Evolutionary conservation across 2,329 filamentous ascomycete species (phyloP).

Genomic region (Penicillium verrucosum): DNA sequence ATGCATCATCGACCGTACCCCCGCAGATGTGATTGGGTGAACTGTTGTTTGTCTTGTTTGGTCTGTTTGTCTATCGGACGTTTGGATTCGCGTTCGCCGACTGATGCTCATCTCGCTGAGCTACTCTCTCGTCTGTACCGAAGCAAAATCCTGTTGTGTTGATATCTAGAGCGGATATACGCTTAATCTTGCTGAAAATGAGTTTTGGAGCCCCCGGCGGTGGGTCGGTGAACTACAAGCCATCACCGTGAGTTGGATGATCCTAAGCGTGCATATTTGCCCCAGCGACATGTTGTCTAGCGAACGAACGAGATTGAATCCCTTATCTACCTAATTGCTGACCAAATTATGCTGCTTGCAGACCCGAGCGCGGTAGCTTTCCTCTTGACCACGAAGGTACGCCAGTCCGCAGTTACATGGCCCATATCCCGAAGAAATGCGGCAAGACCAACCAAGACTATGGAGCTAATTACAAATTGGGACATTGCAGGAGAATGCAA

Average conservation of each 20-base stretch:
- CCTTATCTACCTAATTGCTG: slow-evolving; percentile 1
- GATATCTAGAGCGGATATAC: background rate
- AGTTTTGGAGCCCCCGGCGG: slow-evolving; percentile 71
- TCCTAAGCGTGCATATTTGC: background rate
- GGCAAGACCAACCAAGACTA: background rate
- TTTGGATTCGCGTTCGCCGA: background rate
- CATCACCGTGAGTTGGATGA: slow-evolving; percentile 58
- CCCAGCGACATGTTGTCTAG: background rate
- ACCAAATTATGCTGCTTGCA: slow-evolving; percentile 34
- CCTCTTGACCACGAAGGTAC: slow-evolving; percentile 89
- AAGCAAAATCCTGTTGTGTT: background rate
- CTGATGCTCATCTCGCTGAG: background rate
- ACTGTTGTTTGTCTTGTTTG: slow-evolving; percentile 30
- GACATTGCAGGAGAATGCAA: slow-evolving; percentile 76
- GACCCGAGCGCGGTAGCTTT: slow-evolving; percentile 88
- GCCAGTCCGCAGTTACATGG: background rate
- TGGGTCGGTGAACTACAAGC: slow-evolving; percentile 61
- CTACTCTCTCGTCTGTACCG: background rate
- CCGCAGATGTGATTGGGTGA: slow-evolving; percentile 14
- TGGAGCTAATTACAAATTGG: background rate
- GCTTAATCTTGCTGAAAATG: slow-evolving; percentile 25
- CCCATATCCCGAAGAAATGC: background rate
- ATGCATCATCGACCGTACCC: slow-evolving; percentile 8
- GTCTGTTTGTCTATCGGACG: slow-evolving; percentile 26
- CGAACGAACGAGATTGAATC: background rate